Percentiles rank a stretch among this genome's conserved stretches.
These are phyloP conservation scores for Naganishia vaughanmartiniae DNA, from an alignment of 768 basidiomycete species.

Conservation along the genomic window DNA sequence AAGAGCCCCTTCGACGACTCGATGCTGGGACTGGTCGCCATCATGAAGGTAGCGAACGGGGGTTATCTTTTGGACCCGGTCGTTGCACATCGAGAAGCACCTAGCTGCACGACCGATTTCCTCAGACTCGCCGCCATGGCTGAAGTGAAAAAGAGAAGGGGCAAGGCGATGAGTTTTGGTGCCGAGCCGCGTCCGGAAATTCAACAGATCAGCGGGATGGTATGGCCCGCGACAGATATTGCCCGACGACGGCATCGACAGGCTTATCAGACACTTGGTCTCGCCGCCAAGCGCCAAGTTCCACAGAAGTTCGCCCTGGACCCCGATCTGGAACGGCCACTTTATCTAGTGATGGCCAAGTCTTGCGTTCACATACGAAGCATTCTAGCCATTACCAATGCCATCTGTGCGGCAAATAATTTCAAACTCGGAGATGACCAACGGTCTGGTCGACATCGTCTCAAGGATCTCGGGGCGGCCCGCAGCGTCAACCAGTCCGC, in stretches of 20 bases:
- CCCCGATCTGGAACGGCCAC: constrained; percentile 4
- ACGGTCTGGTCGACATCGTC: not conserved
- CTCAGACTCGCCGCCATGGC: constrained; percentile 16
- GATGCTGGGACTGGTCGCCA: not conserved
- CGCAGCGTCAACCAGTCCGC: not conserved
- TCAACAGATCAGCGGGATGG: not conserved
- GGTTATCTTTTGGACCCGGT: constrained; percentile 7
- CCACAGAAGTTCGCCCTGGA: constrained; percentile 14
- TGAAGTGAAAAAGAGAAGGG: not conserved
- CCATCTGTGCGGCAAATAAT: not conserved
- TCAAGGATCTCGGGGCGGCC: not conserved
- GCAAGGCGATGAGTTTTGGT: constrained; percentile 1
- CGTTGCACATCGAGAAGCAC: not conserved
- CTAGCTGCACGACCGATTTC: not conserved
- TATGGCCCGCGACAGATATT: constrained; percentile 3
- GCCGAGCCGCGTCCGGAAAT: not conserved
- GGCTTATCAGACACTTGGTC: not conserved
- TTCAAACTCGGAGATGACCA: not conserved
- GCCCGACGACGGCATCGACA: not conserved
- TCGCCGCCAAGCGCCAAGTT: not conserved
- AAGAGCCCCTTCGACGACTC: not conserved
- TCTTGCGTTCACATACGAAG: not conserved
- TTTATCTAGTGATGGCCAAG: constrained; percentile 22
- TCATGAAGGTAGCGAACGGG: constrained; percentile 2
- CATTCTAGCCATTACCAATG: constrained; percentile 4